A percentile compares a stretch with the other conserved stretches of the same genome.
Evolutionary conservation across 2,329 filamentous ascomycete species (phyloP).

Genomic region (Trichoderma harzianum): DNA sequence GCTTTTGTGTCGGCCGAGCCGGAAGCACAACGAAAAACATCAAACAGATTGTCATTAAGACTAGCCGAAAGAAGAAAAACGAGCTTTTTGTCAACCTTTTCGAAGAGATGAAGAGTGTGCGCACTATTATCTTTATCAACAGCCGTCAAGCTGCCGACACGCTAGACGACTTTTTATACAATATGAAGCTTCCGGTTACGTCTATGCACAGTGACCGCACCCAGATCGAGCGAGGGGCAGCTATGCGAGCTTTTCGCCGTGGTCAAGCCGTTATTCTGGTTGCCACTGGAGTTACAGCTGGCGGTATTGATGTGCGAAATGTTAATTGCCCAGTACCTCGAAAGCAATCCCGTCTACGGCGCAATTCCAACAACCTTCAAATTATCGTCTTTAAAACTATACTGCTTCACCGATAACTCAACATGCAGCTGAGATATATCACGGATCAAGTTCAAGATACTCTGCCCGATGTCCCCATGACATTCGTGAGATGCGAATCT

Average conservation of each 20-base stretch:
- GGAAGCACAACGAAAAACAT: conserved; percentile 83
- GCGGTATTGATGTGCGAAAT: conserved; percentile 83
- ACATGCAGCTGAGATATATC: no score
- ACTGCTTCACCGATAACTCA: no score
- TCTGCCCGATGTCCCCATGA: no score
- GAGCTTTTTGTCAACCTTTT: conserved; percentile 70
- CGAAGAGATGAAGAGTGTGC: conserved; percentile 63
- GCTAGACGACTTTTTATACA: conserved; percentile 84
- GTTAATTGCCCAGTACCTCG: conserved; percentile 43
- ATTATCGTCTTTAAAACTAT: no score
- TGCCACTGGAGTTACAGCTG: conserved; percentile 80
- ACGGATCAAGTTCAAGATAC: no score
- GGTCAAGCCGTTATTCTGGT: conserved; percentile 77
- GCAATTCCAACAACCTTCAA: no score
- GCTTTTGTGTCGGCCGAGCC: conserved; percentile 81
- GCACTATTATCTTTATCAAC: conserved; percentile 90
- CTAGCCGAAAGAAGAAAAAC: conserved; percentile 65
- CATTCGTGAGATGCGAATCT: no score
- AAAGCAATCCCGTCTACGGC: no score
- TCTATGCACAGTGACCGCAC: conserved; percentile 87
- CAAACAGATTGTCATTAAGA: conserved; percentile 68
- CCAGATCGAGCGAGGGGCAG: conserved; percentile 89
- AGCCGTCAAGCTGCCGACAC: conserved; percentile 73
- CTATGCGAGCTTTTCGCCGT: conserved; percentile 77
- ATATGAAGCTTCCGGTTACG: conserved; percentile 73